Base-by-base conservation (phyloP, 257 asterid species). In the Solanum phureja region DNA sequence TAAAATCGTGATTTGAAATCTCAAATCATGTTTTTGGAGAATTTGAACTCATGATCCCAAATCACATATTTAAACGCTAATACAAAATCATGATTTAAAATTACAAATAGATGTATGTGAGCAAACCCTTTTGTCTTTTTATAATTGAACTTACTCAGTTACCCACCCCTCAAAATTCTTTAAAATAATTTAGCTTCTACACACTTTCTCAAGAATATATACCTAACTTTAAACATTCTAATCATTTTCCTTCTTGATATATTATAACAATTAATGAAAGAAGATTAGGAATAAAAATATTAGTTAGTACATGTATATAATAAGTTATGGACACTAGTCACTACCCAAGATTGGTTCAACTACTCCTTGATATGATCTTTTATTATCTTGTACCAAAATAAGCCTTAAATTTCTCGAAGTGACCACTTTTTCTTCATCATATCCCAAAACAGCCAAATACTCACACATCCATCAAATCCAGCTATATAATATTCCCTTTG, bases 401-500 rank as follows among this genome's bases (percentile, higher is more conserved):
- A 46, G 85, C 66, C 68, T 73, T 81, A 46, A 44, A 16, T 81
- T 44, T 79, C 66, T 42, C 40, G 46, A 79, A 16, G 64, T 79
- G 24, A 35, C 16, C 37, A 79, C 85, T 44, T 79, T 44, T 24
- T 7, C 10, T 8, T 33, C 64, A 79, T 79, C 64, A 79, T 4
- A 24, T 44, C 24, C 84, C 66, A 27, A 44, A 44, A 24, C 66
- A 44, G 46, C 24, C 24, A 82, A 56, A 38, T 72, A 8, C 21
- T 69, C 87, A 60, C 89, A 71, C 79, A 1, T 60, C 5, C 89
- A 82, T 79, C 82, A 56, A 87, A 83, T 88, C 83, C 44, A 23
- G 49, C 86, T 76, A 86, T 81, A 24, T 66, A 35, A 66, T 24
- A 73, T n/a, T 62, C 3, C 24, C 2, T 62, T 3, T 9, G 29